phyloP scores from a whole-genome alignment of 495 filamentous ascomycete species.

The Neurospora pannonica region DNA sequence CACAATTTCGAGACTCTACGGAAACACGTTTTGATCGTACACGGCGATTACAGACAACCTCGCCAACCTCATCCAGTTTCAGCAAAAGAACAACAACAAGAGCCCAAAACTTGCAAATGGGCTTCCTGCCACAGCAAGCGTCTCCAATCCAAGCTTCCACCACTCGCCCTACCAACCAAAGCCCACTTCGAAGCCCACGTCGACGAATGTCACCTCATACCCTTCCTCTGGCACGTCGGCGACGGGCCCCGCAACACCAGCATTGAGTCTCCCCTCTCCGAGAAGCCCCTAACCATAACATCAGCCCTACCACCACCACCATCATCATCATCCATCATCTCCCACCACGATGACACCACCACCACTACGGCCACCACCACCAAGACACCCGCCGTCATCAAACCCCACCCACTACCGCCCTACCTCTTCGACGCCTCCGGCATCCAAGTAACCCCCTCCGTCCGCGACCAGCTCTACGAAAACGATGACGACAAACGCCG shows the following conservation, averaged over 20 bases:
- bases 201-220: constrained; percentile 46
- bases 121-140: not conserved
- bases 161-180: constrained; percentile 17
- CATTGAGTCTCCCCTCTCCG: not conserved
- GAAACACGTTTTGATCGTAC: constrained; percentile 55
- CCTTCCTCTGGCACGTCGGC: constrained; percentile 54
- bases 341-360: not conserved
- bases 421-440: constrained; percentile 33
- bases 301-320: not conserved
- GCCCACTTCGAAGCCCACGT: constrained; percentile 51
- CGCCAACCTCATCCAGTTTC: not conserved
- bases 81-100: not conserved
- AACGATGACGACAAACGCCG: constrained; percentile 25
- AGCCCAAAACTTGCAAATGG: constrained; percentile 9
- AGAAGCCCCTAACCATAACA: not conserved
- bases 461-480: constrained; percentile 27
- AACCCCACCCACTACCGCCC: constrained; percentile 19
- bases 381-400: constrained; percentile 2
- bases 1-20: constrained; percentile 66
- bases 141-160: constrained; percentile 14
- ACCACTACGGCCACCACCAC: not conserved
- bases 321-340: not conserved
- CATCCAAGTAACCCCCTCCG: constrained; percentile 36
- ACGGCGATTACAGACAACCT: constrained; percentile 13
- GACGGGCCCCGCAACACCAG: constrained; percentile 45